Evolutionary conservation across 768 basidiomycete species (phyloP), one percentile per base, ranked within the genome.

Genomic region (Gloeophyllum trabeum): DNA sequence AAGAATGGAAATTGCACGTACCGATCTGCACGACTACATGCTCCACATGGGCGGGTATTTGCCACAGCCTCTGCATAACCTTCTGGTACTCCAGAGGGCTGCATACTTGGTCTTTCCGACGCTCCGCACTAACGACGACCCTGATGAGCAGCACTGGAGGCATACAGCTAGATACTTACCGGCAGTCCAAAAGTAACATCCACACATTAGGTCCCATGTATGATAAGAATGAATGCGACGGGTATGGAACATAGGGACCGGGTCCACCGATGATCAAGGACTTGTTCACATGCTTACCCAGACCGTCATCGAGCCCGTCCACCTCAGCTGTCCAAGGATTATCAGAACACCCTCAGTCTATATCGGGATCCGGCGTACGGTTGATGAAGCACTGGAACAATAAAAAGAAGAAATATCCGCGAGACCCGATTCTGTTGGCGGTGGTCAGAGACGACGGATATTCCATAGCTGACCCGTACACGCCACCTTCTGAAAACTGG

Each of bases 361-460:
- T 21, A 16, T 40, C n/a, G 30, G 43, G 35, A 24, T 41, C 18
- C 32, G 48, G 40, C 73, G 41, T 51, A 85, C 86, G 75, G 48
- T 83, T 81, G 51, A 85, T 76, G 58, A 93, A 93, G 50, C 86
- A 88, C 51, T 99, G 94, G 68, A 99, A 98, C 1, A 99, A 68
- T 18, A 94, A 67, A 63, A 80, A 99, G 67, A 80, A 93, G 59
- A 93, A 93, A 62, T 92, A 96, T 18, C 81, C 89, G 49, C 85
- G 67, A 1, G 76, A 61, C 4, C 93, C 94, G 42, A 97, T 85
- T 5, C 83, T 88, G 45, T 43, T n/a, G 35, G 40, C 48, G 54
- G 42, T 56, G 45, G 35, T 16, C 40, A 21, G 48, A 41, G 6
- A 16, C 16, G 10, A 32, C 10, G 16, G 28, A 32, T 32, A 10